phyloP scores from a whole-genome alignment of 2,329 filamentous ascomycete genomes.

The Myriangium duriaei region DNA sequence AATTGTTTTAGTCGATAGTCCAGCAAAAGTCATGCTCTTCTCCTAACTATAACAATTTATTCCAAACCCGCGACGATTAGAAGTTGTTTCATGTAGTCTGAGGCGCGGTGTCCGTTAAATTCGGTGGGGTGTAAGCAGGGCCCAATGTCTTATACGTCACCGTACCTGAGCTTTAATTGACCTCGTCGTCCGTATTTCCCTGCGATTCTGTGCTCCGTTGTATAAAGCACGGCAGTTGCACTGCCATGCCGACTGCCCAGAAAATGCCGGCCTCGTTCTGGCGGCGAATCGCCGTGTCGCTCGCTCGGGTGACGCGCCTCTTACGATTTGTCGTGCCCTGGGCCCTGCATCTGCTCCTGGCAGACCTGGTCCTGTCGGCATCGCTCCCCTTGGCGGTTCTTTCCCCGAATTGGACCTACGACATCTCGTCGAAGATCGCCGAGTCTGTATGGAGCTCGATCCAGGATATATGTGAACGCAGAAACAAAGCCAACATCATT shows the following conservation, averaged over 20 bases:
- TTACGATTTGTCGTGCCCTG: constrained; percentile 37
- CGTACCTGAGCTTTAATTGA: no score
- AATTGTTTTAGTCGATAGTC: no score
- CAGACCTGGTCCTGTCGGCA: constrained; percentile 34
- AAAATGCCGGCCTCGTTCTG: background rate
- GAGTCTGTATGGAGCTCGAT: constrained; percentile 45
- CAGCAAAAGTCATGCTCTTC: no score
- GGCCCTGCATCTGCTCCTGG: constrained; percentile 37
- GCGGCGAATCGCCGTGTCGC: constrained; percentile 1
- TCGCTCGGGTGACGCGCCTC: constrained; percentile 5
- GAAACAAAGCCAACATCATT: constrained; percentile 42
- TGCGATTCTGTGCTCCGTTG: no score
- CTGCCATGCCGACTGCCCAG: constrained; percentile 4
- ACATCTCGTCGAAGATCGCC: constrained; percentile 43
- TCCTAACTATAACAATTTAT: no score
- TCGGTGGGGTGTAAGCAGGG: no score
- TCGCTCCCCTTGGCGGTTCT: constrained; percentile 22
- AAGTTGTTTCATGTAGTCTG: no score
- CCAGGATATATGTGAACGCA: constrained; percentile 42
- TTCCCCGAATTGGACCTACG: constrained; percentile 39
- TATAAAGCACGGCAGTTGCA: no score
- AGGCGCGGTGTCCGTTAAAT: no score
- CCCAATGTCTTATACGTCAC: no score
- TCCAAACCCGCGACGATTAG: no score
- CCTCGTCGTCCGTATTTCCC: no score